Base-by-base conservation (phyloP, 352 stramenopile species). In the Blastocystis sp. region DNA sequence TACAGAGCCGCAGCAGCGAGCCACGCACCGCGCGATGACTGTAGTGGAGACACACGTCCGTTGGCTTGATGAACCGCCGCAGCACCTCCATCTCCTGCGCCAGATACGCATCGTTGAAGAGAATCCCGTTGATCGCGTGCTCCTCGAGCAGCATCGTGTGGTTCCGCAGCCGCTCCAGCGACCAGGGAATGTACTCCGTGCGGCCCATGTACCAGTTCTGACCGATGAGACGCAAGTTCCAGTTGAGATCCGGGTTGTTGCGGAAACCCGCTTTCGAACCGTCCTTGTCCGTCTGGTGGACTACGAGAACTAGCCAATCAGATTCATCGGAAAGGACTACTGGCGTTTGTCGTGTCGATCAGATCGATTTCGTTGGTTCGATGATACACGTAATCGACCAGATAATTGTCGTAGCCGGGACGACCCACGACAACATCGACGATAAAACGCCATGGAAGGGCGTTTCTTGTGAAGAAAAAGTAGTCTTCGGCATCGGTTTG, bases 401-500 rank as follows among this genome's bases (percentile, higher is more conserved):
- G 40, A 40, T 81, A 87, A 57, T 87, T 87, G 59, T 87, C 84
- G 53, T 87, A 87, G 0, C 46, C 69, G 21, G 46, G 40, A 3
- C 84, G 44, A 4, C 84, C 84, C 27, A 86, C 75, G 11, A 87
- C 71, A 36, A 87, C 61, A 61, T 84, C 32, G 9, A 36, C 21
- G 16, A 87, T 77, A 9, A 21, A 24, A 11, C 24, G 34, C 69
- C 57, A 86, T 1, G 53, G 21, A 27, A 86, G 16, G 1, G 84
- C 36, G 24, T 48, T 54, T 46, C 69, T 69, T 18, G 65, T 76
- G 51, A 87, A 69, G 48, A 87, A 57, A 54, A 87, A 87, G 59
- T 64, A 87, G 40, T 87, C 84, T 71, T 87, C 56, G 1, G 73
- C 69, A 63, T 87, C 69, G 0, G 57, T 86, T 36, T 86, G 84